Base-by-base conservation (phyloP, 306 rosid species). In the Adenanthera pavonina region DNA sequence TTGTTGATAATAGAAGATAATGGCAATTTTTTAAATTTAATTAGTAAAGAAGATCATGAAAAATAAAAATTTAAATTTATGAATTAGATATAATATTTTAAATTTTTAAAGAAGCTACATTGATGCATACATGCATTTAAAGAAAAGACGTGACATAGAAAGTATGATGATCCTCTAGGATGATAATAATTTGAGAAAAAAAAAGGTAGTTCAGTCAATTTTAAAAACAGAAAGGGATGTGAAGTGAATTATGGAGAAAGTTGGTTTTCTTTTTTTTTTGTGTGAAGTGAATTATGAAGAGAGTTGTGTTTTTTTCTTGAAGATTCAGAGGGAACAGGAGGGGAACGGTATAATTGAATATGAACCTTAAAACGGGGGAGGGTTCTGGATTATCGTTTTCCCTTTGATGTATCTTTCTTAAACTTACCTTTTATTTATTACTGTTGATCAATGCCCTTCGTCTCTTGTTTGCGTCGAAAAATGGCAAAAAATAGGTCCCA, bases 401-500 rank as follows among this genome's bases (percentile, higher is more conserved):
- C 25, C 11, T 36, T 38, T 66, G 53, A 19, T 69, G n/a, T 8
- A 20, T 69, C 56, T 20, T 44, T 43, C 11, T 69, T 54, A 54
- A 44, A 69, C 74, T 44, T 68, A 20, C 56, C 73, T 78, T 25
- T 25, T 25, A 25, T 77, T 17, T n/a, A 35, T 53, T 53, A 36
- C 81, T 77, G 71, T 54, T 80, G 51, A 34, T 69, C 56, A 57
- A 67, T 70, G 67, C 74, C 73, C 59, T 73, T 64, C 40, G 47
- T 5, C 13, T 52, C 12, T 82, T 61, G 61, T 49, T 11, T 84
- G 84, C 49, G 72, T 66, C 82, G 78, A 67, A 64, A 47, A 62
- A 81, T 19, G 52, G 84, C 75, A 84, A 78, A 81, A 54, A 64
- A 47, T 59, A 71, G 82, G 82, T 59, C 88, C 88, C 80, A 47